Percentiles rank a stretch among this genome's conserved stretches.
phyloP scores from a whole-genome alignment of 352 stramenopile genomes.

The Hyaloperonospora arabidopsidis region DNA sequence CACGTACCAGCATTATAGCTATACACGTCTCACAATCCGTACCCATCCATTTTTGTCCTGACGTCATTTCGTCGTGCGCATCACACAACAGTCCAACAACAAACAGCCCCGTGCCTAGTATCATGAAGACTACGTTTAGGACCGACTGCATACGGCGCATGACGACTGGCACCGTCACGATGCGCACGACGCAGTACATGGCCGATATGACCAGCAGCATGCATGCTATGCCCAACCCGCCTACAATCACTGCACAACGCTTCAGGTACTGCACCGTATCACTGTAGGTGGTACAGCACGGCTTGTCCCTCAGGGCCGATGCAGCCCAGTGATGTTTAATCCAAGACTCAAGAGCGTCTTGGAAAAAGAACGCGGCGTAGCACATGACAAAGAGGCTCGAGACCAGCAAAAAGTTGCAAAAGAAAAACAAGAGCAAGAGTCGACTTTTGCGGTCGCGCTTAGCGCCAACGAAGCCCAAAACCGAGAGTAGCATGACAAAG shows the following conservation, averaged over 20 bases:
- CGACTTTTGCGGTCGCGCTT: conserved; percentile 49
- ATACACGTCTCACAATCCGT: neutral
- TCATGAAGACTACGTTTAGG: conserved; percentile 62
- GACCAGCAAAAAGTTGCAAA: conserved; percentile 59
- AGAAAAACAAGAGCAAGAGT: conserved; percentile 70
- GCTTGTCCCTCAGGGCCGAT: conserved; percentile 30
- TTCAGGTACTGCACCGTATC: conserved; percentile 43
- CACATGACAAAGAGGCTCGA: conserved; percentile 51
- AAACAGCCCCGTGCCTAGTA: conserved; percentile 52
- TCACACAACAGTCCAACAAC: conserved; percentile 50
- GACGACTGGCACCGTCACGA: conserved; percentile 81
- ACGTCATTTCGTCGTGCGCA: conserved; percentile 52
- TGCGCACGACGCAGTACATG: conserved; percentile 76
- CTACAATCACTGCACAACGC: conserved; percentile 37
- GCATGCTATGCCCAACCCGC: conserved; percentile 37
- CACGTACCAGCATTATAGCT: neutral
- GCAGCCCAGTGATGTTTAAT: conserved; percentile 70
- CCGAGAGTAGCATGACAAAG: conserved; percentile 41
- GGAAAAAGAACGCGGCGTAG: conserved; percentile 61
- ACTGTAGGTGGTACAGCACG: conserved; percentile 56
- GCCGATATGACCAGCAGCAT: conserved; percentile 43
- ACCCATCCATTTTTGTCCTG: conserved; percentile 74
- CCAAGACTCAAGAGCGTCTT: conserved; percentile 56
- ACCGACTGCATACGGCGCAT: conserved; percentile 80
- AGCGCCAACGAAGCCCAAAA: conserved; percentile 56